Evolutionary conservation across 2,329 filamentous ascomycete genomes (phyloP).

Genomic region (Talaromyces sp.): DNA sequence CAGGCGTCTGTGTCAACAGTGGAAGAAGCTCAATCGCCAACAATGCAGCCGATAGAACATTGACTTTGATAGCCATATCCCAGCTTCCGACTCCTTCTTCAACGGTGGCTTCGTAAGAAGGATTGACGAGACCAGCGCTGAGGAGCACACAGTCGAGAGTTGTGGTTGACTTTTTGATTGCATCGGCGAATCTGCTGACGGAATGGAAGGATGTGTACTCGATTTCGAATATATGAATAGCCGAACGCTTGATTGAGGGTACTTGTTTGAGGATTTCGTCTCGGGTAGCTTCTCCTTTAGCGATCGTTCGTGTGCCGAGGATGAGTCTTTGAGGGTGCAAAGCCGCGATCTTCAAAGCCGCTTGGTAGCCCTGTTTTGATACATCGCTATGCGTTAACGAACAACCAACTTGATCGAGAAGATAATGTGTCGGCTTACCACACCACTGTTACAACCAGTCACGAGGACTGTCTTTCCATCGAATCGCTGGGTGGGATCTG

Average conservation of each 20-base stretch:
- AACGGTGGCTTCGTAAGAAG: not conserved
- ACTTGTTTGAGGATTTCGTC: slow-evolving; percentile 4
- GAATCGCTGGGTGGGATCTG: slow-evolving; percentile 10
- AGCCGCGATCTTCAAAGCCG: slow-evolving; percentile 13
- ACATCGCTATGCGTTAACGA: not conserved
- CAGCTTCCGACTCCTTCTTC: slow-evolving; percentile 10
- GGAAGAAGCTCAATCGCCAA: slow-evolving; percentile 14
- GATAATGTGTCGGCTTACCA: not conserved
- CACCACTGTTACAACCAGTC: slow-evolving; percentile 13
- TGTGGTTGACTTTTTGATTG: slow-evolving; percentile 7
- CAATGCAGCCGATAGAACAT: slow-evolving; percentile 15
- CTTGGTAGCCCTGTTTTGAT: slow-evolving; percentile 11
- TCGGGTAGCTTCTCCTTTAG: slow-evolving; percentile 14
- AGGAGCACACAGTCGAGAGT: slow-evolving; percentile 15
- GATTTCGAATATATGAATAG: slow-evolving; percentile 5
- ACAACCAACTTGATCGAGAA: not conserved
- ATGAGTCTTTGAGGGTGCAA: slow-evolving; percentile 12
- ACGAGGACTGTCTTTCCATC: slow-evolving; percentile 14
- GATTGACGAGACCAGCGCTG: slow-evolving; percentile 10
- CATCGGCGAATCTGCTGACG: slow-evolving; percentile 13
- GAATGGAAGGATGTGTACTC: slow-evolving; percentile 13
- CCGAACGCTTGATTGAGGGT: not conserved
- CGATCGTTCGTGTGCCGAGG: slow-evolving; percentile 13
- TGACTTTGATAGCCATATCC: slow-evolving; percentile 13
- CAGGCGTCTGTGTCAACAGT: slow-evolving; percentile 6